Percentiles rank a stretch among this genome's conserved stretches.
Conservation (phyloP, 768 basidiomycete species). For the Russula sp. region DNA sequence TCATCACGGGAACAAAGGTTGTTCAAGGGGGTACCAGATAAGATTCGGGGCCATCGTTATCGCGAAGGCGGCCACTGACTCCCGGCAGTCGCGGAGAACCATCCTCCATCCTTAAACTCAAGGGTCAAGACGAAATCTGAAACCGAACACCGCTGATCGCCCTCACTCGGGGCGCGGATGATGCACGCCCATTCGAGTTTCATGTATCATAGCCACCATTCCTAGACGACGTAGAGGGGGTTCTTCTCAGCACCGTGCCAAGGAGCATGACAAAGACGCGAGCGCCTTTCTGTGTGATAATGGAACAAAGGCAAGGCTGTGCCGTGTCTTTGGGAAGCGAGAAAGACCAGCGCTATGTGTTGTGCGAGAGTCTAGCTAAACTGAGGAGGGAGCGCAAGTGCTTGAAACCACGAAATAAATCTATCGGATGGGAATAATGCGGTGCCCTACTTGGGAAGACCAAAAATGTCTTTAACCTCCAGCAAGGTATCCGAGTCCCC, state of each 20-base stretch:
- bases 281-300: neutral
- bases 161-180: neutral
- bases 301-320: neutral
- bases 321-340: neutral
- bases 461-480: constrained; percentile 51
- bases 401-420: neutral
- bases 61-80: neutral
- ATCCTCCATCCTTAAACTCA: neutral
- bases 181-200: neutral
- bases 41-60: neutral
- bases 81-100: neutral
- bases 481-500: constrained; percentile 50
- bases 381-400: constrained; percentile 5
- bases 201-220: neutral
- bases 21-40: neutral
- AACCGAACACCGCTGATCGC: neutral
- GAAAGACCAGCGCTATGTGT: neutral
- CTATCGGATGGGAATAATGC: neutral
- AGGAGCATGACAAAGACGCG: neutral
- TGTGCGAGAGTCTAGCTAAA: neutral
- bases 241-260: neutral
- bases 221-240: neutral
- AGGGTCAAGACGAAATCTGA: neutral
- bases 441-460: constrained; percentile 34
- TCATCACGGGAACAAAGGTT: neutral